Conservation (phyloP, 2,329 filamentous ascomycete species). For the Pochonia chlamydosporia region DNA sequence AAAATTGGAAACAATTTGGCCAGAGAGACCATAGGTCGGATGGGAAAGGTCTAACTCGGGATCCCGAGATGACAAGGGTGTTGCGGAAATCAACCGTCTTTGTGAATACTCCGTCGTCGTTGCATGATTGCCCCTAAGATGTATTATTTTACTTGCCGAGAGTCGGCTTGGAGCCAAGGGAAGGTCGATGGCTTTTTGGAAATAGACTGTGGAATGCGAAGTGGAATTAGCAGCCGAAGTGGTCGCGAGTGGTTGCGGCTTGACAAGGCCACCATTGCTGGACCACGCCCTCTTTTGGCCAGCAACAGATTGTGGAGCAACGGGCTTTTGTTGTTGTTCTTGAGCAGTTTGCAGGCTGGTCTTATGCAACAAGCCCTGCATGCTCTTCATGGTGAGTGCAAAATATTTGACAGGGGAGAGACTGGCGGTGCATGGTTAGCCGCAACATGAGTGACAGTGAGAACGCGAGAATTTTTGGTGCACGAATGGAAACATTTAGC, state of each 20-base stretch:
- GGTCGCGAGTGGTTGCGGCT: neutral
- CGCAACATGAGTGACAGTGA: neutral
- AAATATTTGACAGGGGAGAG: neutral
- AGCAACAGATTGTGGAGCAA: constrained; percentile 33
- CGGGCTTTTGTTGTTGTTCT: constrained; percentile 28
- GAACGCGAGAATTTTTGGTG: neutral
- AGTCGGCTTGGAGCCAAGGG: constrained; percentile 24
- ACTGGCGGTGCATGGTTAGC: neutral
- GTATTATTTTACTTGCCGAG: constrained; percentile 41
- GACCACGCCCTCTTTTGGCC: constrained; percentile 43
- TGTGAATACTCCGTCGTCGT: constrained; percentile 51
- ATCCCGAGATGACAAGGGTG: constrained; percentile 46
- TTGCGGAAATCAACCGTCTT: constrained; percentile 43
- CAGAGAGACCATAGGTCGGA: constrained; percentile 56
- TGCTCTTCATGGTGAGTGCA: constrained; percentile 29
- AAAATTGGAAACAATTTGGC: constrained; percentile 58
- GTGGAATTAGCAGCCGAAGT: neutral
- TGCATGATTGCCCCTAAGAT: constrained; percentile 16
- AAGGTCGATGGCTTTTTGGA: constrained; percentile 28
- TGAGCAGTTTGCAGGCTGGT: constrained; percentile 45
- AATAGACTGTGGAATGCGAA: constrained; percentile 16
- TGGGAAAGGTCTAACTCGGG: constrained; percentile 57
- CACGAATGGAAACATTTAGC: neutral
- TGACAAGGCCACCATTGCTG: constrained; percentile 8
- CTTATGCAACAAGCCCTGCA: constrained; percentile 39